A percentile compares a stretch with the other conserved stretches of the same genome.
Evolutionary conservation across 2,329 filamentous ascomycete genomes (phyloP).

Genomic region (Fusarium goolgardi): DNA sequence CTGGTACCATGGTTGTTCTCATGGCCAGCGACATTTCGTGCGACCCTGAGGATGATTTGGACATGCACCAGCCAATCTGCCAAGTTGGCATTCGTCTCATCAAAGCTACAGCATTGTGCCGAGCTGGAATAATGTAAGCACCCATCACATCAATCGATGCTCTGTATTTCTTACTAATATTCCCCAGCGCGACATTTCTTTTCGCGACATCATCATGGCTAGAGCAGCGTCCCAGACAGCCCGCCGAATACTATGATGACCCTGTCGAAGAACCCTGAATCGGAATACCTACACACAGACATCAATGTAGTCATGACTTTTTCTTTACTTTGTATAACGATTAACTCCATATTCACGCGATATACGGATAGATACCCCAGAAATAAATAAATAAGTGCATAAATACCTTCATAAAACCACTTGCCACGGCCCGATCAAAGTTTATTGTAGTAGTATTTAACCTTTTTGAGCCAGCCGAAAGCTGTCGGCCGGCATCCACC

Average conservation of each 20-base stretch:
- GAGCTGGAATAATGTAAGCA: constrained; percentile 32
- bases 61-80: constrained; percentile 34
- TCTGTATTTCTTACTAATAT: background rate
- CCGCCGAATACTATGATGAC: background rate
- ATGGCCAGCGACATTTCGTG: constrained; percentile 38
- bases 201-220: constrained; percentile 36
- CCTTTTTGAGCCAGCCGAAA: background rate
- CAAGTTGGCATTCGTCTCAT: constrained; percentile 33
- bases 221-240: constrained; percentile 10
- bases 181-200: constrained; percentile 27
- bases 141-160: background rate
- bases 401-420: background rate
- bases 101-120: constrained; percentile 34
- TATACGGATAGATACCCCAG: background rate
- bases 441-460: background rate
- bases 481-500: background rate
- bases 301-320: constrained; percentile 33
- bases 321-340: constrained; percentile 15
- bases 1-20: constrained; percentile 24
- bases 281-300: background rate
- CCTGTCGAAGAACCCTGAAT: background rate
- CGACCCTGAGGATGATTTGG: constrained; percentile 29
- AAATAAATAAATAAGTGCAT: background rate
- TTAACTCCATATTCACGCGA: constrained; percentile 16
- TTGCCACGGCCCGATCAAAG: background rate